A percentile compares a stretch with the other conserved stretches of the same genome.
Evolutionary conservation across 257 asterid species (phyloP).

Genomic region (Przewalskia tangutica): DNA sequence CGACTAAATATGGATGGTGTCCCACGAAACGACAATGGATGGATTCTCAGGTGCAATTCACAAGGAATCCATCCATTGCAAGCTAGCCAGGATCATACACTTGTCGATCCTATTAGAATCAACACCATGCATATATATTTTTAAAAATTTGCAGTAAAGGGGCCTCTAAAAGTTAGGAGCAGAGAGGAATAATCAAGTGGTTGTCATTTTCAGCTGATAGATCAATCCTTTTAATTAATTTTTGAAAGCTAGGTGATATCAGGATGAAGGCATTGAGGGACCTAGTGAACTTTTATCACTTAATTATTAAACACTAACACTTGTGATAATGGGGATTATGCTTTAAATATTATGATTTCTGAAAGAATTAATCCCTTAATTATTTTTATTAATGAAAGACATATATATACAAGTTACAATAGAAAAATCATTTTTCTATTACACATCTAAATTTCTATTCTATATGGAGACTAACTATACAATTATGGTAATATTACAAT

Average conservation of each 20-base stretch:
- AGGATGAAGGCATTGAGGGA: not conserved
- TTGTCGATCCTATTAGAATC: not conserved
- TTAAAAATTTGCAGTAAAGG: not conserved
- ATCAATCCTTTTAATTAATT: not conserved
- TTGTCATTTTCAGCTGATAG: not conserved
- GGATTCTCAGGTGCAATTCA: not conserved
- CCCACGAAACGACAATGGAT: not conserved
- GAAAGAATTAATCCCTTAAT: no score
- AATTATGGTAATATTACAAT: no score
- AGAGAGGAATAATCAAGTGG: not conserved
- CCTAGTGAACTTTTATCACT: not conserved
- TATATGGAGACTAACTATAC: no score
- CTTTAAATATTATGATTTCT: conserved; percentile 1
- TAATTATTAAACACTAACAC: not conserved
- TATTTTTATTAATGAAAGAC: no score
- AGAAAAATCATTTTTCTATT: no score
- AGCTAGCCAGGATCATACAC: not conserved
- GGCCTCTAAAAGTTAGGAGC: conserved; percentile 3
- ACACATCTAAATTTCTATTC: no score
- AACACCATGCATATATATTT: not conserved
- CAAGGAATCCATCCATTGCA: not conserved
- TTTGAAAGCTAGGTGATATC: not conserved
- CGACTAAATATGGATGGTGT: not conserved
- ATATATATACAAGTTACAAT: no score
- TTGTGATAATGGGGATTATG: not conserved